Percentiles rank a stretch among this genome's conserved stretches.
Conservation (phyloP, 2,329 filamentous ascomycete species). For the Penicillium crustosum region DNA sequence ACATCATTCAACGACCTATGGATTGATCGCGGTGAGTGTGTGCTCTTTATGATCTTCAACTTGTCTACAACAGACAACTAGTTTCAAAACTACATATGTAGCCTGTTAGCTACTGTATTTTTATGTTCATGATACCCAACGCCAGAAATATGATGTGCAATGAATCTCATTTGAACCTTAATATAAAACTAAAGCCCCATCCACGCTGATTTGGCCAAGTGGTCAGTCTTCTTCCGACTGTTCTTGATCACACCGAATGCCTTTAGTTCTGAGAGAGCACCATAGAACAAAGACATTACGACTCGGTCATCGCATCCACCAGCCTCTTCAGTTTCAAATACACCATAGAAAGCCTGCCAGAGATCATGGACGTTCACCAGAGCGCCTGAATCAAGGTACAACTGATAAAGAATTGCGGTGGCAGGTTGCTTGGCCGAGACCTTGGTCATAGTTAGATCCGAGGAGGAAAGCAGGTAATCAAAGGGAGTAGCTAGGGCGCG, state of each 20-base stretch:
- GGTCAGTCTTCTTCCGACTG: conserved; percentile 88
- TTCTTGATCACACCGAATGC: conserved; percentile 83
- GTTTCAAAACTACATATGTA: not conserved
- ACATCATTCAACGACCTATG: conserved; percentile 70
- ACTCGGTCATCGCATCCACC: conserved; percentile 34
- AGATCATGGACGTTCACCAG: conserved; percentile 63
- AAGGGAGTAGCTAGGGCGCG: conserved; percentile 59
- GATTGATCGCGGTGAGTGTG: not conserved
- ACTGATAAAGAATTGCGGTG: conserved; percentile 60
- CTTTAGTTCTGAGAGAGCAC: conserved; percentile 78
- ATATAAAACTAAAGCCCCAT: conserved; percentile 57
- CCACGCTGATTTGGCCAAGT: conserved; percentile 79
- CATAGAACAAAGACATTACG: conserved; percentile 74
- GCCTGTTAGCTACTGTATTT: conserved; percentile 12
- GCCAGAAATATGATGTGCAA: conserved; percentile 16
- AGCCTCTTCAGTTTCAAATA: conserved; percentile 43
- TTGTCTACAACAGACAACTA: not conserved
- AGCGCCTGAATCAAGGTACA: conserved; percentile 63
- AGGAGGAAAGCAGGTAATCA: conserved; percentile 60
- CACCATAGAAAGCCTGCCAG: conserved; percentile 61
- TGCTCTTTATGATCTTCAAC: not conserved
- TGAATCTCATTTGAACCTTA: conserved; percentile 4
- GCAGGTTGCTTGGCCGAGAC: conserved; percentile 57
- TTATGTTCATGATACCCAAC: conserved; percentile 35
- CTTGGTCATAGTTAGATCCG: conserved; percentile 26